These are phyloP conservation scores for Westerdykella aurantiaca DNA, from an alignment of 2,329 filamentous ascomycete genomes.

Conservation along the genomic window DNA sequence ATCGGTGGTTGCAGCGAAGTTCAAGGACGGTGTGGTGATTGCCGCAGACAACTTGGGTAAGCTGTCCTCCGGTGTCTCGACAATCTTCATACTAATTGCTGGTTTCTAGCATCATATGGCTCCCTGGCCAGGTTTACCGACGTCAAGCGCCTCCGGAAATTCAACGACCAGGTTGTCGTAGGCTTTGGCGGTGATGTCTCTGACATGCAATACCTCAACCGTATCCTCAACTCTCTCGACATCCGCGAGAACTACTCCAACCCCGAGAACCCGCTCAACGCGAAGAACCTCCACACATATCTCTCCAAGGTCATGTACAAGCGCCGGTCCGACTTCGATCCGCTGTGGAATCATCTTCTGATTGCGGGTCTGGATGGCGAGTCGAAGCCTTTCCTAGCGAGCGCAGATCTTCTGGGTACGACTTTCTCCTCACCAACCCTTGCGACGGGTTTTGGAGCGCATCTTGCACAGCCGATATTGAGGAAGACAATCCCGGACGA, in stretches of 20 bases:
- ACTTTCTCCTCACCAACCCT: conserved; percentile 84
- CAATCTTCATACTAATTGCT: conserved; percentile 5
- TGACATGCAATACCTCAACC: conserved; percentile 98
- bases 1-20: conserved; percentile 91
- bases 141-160: conserved; percentile 88
- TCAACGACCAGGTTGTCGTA: conserved; percentile 76
- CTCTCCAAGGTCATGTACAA: conserved; percentile 93
- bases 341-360: conserved; percentile 92
- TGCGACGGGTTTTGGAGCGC: conserved; percentile 88
- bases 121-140: conserved; percentile 92
- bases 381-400: conserved; percentile 80
- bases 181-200: conserved; percentile 96
- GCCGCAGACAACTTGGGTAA: conserved; percentile 93
- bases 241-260: conserved; percentile 80
- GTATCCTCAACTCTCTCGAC: conserved; percentile 78
- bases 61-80: conserved; percentile 14
- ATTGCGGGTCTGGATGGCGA: conserved; percentile 78
- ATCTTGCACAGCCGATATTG: conserved; percentile 89
- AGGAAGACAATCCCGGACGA: conserved; percentile 80
- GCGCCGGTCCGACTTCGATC: conserved; percentile 91
- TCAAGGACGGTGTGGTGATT: conserved; percentile 92
- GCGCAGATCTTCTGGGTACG: conserved; percentile 85
- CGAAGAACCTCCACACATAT: conserved; percentile 94
- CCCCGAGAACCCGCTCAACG: conserved; percentile 59
- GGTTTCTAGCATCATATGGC: conserved; percentile 76